These are phyloP conservation scores for Psilocybe cyanescens DNA, from an alignment of 768 basidiomycete genomes.

Conservation along the genomic window DNA sequence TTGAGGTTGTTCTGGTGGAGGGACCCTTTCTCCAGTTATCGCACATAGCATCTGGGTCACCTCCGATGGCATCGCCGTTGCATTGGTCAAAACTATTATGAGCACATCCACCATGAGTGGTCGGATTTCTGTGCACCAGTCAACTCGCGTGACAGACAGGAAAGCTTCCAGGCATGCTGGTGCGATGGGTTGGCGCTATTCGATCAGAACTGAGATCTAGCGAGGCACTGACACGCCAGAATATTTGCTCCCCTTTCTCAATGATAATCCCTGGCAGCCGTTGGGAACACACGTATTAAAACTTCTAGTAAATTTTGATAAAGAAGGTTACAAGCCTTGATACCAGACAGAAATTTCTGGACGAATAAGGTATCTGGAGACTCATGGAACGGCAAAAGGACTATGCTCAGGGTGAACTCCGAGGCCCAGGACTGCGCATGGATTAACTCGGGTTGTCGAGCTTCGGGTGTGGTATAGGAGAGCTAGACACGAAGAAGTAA, in stretches of 20 bases:
- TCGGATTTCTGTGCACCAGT: not conserved
- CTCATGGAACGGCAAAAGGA: no score
- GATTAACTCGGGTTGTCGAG: no score
- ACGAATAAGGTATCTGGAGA: no score
- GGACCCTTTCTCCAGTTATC: slow-evolving; percentile 1
- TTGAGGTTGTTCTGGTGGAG: slow-evolving; percentile 8
- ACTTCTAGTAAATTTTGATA: no score
- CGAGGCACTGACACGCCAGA: slow-evolving; percentile 17
- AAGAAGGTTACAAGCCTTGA: no score
- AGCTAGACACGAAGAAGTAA: no score
- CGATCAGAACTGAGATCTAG: slow-evolving; percentile 16
- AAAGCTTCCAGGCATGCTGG: not conserved
- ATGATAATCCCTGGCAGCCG: not conserved
- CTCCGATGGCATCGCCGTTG: slow-evolving; percentile 20
- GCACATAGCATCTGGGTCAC: slow-evolving; percentile 24
- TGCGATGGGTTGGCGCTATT: slow-evolving; percentile 12
- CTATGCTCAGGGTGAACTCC: no score
- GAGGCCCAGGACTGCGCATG: no score
- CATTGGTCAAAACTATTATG: slow-evolving; percentile 16
- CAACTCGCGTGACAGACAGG: not conserved
- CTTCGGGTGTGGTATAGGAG: no score
- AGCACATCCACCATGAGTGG: not conserved
- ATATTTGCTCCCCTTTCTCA: slow-evolving; percentile 2
- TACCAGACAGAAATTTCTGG: no score
- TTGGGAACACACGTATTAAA: not conserved